Evolutionary conservation across 2,329 filamentous ascomycete species (phyloP).

Genomic region (Claviceps spartinae): DNA sequence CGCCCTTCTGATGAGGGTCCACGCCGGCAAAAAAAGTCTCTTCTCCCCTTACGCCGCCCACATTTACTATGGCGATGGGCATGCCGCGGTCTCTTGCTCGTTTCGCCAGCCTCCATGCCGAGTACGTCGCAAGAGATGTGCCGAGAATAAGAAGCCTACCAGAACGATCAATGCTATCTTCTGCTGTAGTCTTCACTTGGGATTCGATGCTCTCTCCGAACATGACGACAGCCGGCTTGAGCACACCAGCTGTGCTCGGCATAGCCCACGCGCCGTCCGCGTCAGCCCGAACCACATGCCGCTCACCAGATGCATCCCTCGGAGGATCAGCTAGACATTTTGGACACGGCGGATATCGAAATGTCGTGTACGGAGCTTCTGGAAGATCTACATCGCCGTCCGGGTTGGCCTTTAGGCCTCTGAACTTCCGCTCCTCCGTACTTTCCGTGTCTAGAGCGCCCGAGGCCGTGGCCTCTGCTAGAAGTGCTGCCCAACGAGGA

Average conservation of each 20-base stretch:
- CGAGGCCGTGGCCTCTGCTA: conserved; percentile 55
- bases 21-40: conserved; percentile 53
- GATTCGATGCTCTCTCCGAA: conserved; percentile 78
- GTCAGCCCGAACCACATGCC: conserved; percentile 54
- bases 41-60: conserved; percentile 72
- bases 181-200: conserved; percentile 59
- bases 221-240: conserved; percentile 93
- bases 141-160: conserved; percentile 67
- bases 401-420: conserved; percentile 72
- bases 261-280: conserved; percentile 64
- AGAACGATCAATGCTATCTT: conserved; percentile 65
- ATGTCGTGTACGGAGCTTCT: conserved; percentile 74
- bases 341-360: conserved; percentile 83
- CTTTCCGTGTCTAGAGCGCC: conserved; percentile 71
- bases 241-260: conserved; percentile 56
- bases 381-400: conserved; percentile 91
- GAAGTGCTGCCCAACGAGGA: conserved; percentile 69
- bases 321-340: conserved; percentile 57
- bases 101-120: conserved; percentile 81
- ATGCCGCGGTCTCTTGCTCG: conserved; percentile 69
- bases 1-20: conserved; percentile 35
- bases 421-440: conserved; percentile 50
- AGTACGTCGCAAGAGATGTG: conserved; percentile 87
- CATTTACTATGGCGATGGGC: conserved; percentile 76
- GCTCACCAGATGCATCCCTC: conserved; percentile 36